Percentiles rank a stretch among this genome's conserved stretches.
Conservation (phyloP, 1,139 yeast species). For the Suhomyces choctaworum region DNA sequence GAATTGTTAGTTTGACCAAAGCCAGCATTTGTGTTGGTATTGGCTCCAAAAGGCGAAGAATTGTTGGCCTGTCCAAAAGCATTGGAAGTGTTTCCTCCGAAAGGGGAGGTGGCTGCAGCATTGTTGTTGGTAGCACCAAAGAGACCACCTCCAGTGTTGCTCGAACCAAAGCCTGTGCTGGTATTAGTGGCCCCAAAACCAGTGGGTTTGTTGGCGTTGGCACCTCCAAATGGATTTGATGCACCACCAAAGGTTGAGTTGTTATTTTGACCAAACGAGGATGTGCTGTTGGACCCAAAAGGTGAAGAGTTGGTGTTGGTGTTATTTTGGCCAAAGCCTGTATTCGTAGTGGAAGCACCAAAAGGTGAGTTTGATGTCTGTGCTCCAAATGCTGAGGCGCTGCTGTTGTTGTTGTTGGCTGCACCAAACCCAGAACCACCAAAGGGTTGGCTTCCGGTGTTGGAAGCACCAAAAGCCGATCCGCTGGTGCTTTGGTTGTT, state of each 20-base stretch:
- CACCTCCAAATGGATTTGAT: constrained; percentile 10
- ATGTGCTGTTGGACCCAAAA: constrained; percentile 9
- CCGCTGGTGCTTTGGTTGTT: constrained; percentile 25
- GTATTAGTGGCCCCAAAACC: constrained; percentile 17
- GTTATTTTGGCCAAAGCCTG: constrained; percentile 10
- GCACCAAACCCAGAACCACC: constrained; percentile 20
- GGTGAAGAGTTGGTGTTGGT: constrained; percentile 16
- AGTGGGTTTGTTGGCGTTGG: constrained; percentile 8
- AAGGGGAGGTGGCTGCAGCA: constrained; percentile 15
- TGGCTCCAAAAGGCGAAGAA: constrained; percentile 16
- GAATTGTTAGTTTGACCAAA: constrained; percentile 19
- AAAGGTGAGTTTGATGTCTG: constrained; percentile 19
- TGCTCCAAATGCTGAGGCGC: constrained; percentile 21
- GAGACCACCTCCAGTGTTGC: constrained; percentile 22
- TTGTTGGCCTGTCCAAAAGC: constrained; percentile 23
- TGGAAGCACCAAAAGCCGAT: constrained; percentile 25
- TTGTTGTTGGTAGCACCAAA: constrained; percentile 26
- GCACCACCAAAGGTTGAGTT: constrained; percentile 20
- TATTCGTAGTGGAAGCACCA: constrained; percentile 18
- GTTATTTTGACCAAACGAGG: constrained; percentile 15
- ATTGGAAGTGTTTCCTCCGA: constrained; percentile 17
- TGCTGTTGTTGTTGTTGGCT: constrained; percentile 8
- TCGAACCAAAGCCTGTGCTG: constrained; percentile 10
- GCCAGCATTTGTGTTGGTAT: constrained; percentile 15
- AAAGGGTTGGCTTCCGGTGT: background rate